phyloP scores from a whole-genome alignment of 257 asterid species.

The Plantago elongata region DNA sequence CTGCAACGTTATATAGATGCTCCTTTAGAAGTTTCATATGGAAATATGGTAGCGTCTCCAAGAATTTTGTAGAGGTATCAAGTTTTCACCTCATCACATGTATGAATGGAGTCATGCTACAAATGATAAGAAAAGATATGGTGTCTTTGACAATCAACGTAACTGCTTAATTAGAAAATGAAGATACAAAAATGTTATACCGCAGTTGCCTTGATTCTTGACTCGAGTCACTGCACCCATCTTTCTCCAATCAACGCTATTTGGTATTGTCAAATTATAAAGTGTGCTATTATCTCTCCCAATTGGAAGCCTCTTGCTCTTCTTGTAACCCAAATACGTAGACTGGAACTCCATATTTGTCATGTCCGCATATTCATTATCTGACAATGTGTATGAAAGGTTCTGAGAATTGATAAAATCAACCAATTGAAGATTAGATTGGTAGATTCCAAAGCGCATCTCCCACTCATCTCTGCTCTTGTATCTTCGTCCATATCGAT shows the following conservation, averaged over 20 bases:
- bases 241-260: conserved; percentile 60
- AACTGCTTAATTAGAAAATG: not conserved
- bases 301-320: not conserved
- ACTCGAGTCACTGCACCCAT: conserved; percentile 55
- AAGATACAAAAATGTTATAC: conserved; percentile 23
- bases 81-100: too few relatives aligned
- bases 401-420: conserved; percentile 52
- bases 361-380: conserved; percentile 64
- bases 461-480: conserved; percentile 41
- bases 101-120: too few relatives aligned
- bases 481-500: conserved; percentile 31
- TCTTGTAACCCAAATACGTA: conserved; percentile 40
- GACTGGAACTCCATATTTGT: conserved; percentile 59
- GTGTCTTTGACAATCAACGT: not conserved
- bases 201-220: conserved; percentile 56
- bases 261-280: conserved; percentile 15
- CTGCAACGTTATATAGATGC: too few relatives aligned
- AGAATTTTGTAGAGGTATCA: too few relatives aligned
- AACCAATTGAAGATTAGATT: conserved; percentile 39
- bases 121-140: too few relatives aligned
- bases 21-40: too few relatives aligned
- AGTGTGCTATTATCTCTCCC: not conserved
- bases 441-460: conserved; percentile 51
- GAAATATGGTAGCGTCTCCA: too few relatives aligned
- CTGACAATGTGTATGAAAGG: conserved; percentile 47